Conservation (phyloP, 2,329 filamentous ascomycete species). For the Pseudogymnoascus sp. region DNA sequence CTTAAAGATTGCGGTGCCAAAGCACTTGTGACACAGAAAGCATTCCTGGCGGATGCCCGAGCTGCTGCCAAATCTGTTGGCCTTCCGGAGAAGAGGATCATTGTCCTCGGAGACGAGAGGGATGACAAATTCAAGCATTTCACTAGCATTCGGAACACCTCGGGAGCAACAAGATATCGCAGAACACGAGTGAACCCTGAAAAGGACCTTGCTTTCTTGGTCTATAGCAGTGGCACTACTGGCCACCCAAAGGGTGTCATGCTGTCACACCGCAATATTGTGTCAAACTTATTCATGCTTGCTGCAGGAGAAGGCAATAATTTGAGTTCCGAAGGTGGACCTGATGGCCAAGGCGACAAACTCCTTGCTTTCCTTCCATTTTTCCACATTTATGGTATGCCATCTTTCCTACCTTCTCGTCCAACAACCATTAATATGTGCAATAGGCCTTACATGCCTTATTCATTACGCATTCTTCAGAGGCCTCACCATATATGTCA, state of each 20-base stretch:
- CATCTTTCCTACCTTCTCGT: background rate
- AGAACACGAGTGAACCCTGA: constrained; percentile 55
- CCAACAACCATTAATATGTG: constrained; percentile 13
- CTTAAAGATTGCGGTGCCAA: constrained; percentile 69
- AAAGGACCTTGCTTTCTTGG: constrained; percentile 72
- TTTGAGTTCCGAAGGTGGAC: constrained; percentile 47
- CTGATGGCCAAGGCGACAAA: constrained; percentile 57
- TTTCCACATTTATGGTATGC: constrained; percentile 72
- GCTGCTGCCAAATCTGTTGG: constrained; percentile 62
- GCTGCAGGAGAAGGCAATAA: constrained; percentile 44
- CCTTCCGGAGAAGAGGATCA: constrained; percentile 61
- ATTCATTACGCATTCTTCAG: constrained; percentile 59
- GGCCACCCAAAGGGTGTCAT: constrained; percentile 87
- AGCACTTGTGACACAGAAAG: constrained; percentile 63
- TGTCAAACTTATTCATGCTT: constrained; percentile 60
- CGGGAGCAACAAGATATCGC: constrained; percentile 48
- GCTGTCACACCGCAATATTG: constrained; percentile 74
- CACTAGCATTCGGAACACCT: constrained; percentile 56
- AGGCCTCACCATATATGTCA: constrained; percentile 59
- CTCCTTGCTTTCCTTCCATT: constrained; percentile 77
- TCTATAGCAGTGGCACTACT: constrained; percentile 85
- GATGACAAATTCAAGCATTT: constrained; percentile 59
- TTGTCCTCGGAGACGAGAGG: constrained; percentile 61
- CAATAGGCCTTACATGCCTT: constrained; percentile 57
- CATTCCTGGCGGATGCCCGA: constrained; percentile 54